Base-by-base conservation (phyloP, 2,329 filamentous ascomycete genomes). In the Raffaelea ambrosiae region DNA sequence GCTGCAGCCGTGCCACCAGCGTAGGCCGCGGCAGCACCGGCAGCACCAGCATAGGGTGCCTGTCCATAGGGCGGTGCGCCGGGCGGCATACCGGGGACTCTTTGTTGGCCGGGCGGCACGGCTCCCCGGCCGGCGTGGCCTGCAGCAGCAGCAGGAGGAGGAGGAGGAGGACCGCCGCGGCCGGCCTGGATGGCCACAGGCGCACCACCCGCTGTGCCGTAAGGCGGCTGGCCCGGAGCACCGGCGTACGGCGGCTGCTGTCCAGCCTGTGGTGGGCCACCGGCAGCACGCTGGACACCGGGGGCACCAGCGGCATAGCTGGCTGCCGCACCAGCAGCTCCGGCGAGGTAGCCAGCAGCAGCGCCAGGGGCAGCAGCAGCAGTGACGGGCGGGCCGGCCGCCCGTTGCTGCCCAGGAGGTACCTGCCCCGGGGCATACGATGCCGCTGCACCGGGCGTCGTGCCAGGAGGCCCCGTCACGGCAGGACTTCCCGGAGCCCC, bases 71-170 rank as follows among this genome's bases (percentile, higher is more conserved):
- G 26, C 7, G 26, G 7, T 7, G 26, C 26, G 26, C 26, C 26
- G 26, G 7, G 26, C 26, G 26, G 26, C 7, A 13, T 13, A 29
- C 26, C 20, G 13, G 26, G 26, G 26, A 7, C 26, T 29, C 26
- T 29, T 13, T 29, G 26, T 13, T 29, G 26, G 7, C 26, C 26
- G 5, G 36, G 47, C 14, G 40, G 43, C 5, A 29, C 41, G 2
- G 22, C 45, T 3, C 45, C 48, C 22, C 45, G 36, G 2, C 44
- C 45, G 8, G 44, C 48, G 16, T 44, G 42, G 4, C 44, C 41
- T 18, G 48, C 38, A 3, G 42, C 20, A 20, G 40, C 23, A 22
- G 35, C n/a, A 29, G 26, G 26, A 29, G 26, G 26, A 29, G 26
- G 26, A 29, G 26, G 26, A 29, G 26, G 26, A 29, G 26, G 7